Evolutionary conservation across 1,139 yeast species (phyloP).

Genomic region (Blastobotrys elegans): DNA sequence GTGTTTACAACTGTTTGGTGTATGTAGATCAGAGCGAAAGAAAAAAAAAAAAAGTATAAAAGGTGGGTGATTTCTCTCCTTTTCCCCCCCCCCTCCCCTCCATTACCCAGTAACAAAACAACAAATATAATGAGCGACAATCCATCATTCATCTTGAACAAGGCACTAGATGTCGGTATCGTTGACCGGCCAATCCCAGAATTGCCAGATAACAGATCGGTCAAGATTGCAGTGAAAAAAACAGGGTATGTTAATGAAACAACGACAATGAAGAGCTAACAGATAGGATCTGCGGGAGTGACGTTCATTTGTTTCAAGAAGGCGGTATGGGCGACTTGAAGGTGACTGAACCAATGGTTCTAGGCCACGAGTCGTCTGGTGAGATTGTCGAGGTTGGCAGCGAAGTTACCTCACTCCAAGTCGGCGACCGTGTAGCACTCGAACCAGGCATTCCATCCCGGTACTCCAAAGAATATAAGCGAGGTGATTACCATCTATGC

Average conservation of each 20-base stretch:
- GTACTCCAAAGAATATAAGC: constrained; percentile 63
- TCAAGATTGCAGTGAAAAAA: constrained; percentile 64
- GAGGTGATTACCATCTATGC: constrained; percentile 73
- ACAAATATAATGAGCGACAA: constrained; percentile 31
- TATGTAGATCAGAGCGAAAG: no score
- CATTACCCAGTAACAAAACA: neutral
- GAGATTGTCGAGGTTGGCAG: constrained; percentile 61
- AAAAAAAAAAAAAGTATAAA: neutral
- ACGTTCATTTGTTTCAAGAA: constrained; percentile 75
- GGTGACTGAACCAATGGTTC: constrained; percentile 31
- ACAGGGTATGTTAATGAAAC: no score
- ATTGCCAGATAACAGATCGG: constrained; percentile 59
- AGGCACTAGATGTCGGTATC: constrained; percentile 56
- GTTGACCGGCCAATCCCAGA: constrained; percentile 65
- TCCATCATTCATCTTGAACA: constrained; percentile 67
- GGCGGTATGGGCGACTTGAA: constrained; percentile 62
- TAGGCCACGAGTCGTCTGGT: constrained; percentile 75
- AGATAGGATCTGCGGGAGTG: constrained; percentile 89
- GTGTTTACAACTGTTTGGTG: no score
- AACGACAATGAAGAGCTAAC: no score
- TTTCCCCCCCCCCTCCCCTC: neutral
- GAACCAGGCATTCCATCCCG: constrained; percentile 85
- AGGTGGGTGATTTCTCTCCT: neutral
- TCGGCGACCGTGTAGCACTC: constrained; percentile 49
- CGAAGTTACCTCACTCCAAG: constrained; percentile 43